phyloP scores from a whole-genome alignment of 2,329 filamentous ascomycete species.

The Colletotrichum simmondsii region DNA sequence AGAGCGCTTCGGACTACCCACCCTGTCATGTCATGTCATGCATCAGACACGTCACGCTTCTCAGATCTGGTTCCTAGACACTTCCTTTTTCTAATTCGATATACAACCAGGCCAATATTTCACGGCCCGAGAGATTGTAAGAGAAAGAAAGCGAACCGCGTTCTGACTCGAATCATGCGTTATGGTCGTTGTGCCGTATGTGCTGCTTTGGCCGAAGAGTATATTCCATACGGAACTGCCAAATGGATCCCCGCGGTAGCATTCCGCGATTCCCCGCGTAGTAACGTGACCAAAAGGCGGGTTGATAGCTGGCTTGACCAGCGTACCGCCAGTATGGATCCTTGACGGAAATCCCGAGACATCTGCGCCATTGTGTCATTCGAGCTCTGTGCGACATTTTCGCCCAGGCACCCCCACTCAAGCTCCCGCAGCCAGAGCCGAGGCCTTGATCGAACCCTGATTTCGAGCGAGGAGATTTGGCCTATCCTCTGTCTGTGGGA shows the following conservation, averaged over 20 bases:
- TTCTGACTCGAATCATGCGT: not conserved
- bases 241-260: not conserved
- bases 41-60: not conserved
- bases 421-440: not conserved
- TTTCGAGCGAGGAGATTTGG: not conserved
- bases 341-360: not conserved
- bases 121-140: not conserved
- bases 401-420: not conserved
- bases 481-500: not conserved
- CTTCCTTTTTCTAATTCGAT: not conserved
- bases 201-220: not conserved
- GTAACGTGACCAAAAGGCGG: not conserved
- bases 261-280: not conserved
- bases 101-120: not conserved
- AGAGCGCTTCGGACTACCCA: not conserved
- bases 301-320: not conserved
- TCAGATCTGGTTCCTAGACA: not conserved
- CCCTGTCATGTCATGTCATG: not conserved
- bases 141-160: not conserved
- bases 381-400: not conserved
- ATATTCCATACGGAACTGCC: not conserved
- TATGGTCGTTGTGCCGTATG: conserved; percentile 9
- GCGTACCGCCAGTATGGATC: not conserved
- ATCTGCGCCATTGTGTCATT: not conserved
- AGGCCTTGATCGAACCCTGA: not conserved